A percentile compares a stretch with the other conserved stretches of the same genome.
These are phyloP conservation scores for Tetrapisispora namnaoensis DNA, from an alignment of 805 yeast genomes.

Conservation along the genomic window DNA sequence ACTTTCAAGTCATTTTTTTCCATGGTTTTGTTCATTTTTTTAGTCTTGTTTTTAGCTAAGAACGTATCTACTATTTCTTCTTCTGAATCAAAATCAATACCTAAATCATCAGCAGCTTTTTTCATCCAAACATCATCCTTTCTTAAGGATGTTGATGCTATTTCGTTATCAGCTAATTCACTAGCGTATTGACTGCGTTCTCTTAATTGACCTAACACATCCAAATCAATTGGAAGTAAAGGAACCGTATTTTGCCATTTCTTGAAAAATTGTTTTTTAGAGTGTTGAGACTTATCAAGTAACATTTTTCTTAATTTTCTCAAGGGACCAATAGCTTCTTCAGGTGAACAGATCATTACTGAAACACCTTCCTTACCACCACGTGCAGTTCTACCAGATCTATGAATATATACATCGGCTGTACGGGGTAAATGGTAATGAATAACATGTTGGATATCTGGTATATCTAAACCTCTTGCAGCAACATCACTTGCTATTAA, in stretches of 20 bases:
- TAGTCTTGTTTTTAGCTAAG: slow-evolving; percentile 51
- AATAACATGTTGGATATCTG: slow-evolving; percentile 83
- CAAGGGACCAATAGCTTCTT: slow-evolving; percentile 84
- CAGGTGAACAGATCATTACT: slow-evolving; percentile 84
- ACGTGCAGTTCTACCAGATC: slow-evolving; percentile 98
- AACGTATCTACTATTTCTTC: slow-evolving; percentile 36
- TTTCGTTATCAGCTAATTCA: slow-evolving; percentile 63
- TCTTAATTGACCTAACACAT: slow-evolving; percentile 58
- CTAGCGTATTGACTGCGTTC: slow-evolving; percentile 62
- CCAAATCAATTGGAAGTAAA: slow-evolving; percentile 66
- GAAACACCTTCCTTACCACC: slow-evolving; percentile 93
- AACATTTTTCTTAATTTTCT: slow-evolving; percentile 58
- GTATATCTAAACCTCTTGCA: slow-evolving; percentile 93
- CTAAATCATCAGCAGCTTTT: slow-evolving; percentile 89
- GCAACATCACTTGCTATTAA: slow-evolving; percentile 95
- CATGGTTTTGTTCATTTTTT: slow-evolving; percentile 43
- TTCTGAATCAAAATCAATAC: slow-evolving; percentile 60
- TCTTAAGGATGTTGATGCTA: slow-evolving; percentile 46
- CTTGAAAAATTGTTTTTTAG: slow-evolving; percentile 21
- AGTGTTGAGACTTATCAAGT: slow-evolving; percentile 21
- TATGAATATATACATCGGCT: slow-evolving; percentile 89
- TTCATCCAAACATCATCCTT: slow-evolving; percentile 75
- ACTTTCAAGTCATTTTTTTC: slow-evolving; percentile 39
- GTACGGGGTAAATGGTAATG: slow-evolving; percentile 93
- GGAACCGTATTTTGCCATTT: slow-evolving; percentile 50